Evolutionary conservation across 345 rosid genomes (phyloP).

Genomic region (Eucalyptus curtisii): DNA sequence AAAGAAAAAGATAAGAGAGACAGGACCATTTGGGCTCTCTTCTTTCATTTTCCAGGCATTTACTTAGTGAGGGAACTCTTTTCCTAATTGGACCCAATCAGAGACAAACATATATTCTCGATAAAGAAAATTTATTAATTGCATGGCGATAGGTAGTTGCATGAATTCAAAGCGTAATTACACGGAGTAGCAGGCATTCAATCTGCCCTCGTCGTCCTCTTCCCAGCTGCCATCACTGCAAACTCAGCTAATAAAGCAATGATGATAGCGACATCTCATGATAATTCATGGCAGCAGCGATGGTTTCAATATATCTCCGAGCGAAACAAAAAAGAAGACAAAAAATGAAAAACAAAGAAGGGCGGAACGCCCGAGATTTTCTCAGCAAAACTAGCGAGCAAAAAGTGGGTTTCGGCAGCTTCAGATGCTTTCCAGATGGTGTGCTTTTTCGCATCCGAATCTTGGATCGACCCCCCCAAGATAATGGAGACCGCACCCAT

Average conservation of each 20-base stretch:
- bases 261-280: background rate
- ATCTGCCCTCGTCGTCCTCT: background rate
- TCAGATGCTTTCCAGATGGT: background rate
- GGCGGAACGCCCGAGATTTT: background rate
- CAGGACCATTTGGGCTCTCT: background rate
- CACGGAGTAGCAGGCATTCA: background rate
- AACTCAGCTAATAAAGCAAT: background rate
- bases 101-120: background rate
- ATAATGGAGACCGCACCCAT: no score
- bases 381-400: background rate
- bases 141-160: background rate
- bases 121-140: background rate
- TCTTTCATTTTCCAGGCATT: background rate
- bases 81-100: background rate
- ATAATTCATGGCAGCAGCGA: background rate
- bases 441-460: background rate
- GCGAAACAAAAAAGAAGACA: background rate
- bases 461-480: background rate
- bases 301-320: background rate
- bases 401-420: background rate
- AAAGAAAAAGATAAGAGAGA: background rate
- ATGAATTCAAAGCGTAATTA: background rate
- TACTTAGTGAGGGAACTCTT: background rate
- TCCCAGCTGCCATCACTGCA: background rate
- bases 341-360: background rate